Evolutionary conservation across 2,329 filamentous ascomycete genomes (phyloP).

Genomic region (Trichoderma koningiopsis): DNA sequence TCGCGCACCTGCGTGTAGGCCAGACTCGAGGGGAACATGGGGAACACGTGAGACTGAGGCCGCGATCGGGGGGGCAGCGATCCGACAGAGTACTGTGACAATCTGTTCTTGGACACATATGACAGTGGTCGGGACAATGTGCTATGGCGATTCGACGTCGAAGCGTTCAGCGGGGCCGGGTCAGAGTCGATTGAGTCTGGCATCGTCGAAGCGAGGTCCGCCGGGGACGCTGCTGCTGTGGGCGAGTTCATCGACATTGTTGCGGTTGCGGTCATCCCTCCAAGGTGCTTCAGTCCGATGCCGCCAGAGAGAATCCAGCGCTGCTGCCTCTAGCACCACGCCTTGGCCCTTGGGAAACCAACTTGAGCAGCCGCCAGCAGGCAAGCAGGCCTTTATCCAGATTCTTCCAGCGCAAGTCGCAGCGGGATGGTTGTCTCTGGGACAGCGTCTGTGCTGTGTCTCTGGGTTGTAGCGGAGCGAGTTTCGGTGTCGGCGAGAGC

Average conservation of each 20-base stretch:
- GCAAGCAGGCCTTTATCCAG: slow-evolving; percentile 22
- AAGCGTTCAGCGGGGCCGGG: slow-evolving; percentile 60
- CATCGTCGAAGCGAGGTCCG: slow-evolving; percentile 45
- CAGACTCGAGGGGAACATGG: slow-evolving; percentile 81
- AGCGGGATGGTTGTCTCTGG: neutral
- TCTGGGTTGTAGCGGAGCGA: neutral
- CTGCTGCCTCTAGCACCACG: slow-evolving; percentile 18
- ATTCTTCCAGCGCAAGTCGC: slow-evolving; percentile 15
- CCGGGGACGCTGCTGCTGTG: slow-evolving; percentile 55
- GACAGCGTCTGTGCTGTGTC: neutral
- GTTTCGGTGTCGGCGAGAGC: slow-evolving; percentile 16
- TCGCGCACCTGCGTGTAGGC: slow-evolving; percentile 90
- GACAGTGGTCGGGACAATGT: slow-evolving; percentile 67
- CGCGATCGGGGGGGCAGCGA: slow-evolving; percentile 72
- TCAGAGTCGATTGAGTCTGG: slow-evolving; percentile 56
- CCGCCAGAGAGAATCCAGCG: neutral
- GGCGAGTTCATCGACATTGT: slow-evolving; percentile 61
- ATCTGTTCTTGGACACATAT: slow-evolving; percentile 76
- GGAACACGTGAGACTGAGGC: slow-evolving; percentile 78
- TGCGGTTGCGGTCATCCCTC: slow-evolving; percentile 45
- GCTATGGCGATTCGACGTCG: slow-evolving; percentile 60
- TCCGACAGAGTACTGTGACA: slow-evolving; percentile 76
- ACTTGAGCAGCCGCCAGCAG: slow-evolving; percentile 17
- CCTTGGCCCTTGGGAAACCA: slow-evolving; percentile 22
- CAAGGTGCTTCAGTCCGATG: slow-evolving; percentile 7